phyloP scores from a whole-genome alignment of 768 basidiomycete species.

The Hysterangium stoloniferum region DNA sequence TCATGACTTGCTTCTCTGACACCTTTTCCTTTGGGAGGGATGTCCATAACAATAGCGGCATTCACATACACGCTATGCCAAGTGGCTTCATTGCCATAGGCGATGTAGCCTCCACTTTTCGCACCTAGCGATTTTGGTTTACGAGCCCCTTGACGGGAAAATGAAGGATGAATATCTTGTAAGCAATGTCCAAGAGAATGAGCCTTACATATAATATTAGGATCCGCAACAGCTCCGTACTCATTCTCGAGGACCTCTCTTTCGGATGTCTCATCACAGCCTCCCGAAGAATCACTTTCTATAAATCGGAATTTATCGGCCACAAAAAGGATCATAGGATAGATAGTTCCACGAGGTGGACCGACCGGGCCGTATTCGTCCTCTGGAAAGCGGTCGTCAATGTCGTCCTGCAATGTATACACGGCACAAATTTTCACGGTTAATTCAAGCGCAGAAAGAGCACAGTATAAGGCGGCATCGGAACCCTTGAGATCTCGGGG shows the following conservation, averaged over 20 bases:
- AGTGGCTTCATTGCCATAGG: not conserved
- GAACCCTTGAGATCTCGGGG: conserved; percentile 1
- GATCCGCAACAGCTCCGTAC: not conserved
- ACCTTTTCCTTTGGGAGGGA: too few species aligned
- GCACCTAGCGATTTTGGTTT: not conserved
- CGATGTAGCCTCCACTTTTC: not conserved
- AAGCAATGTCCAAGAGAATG: not conserved
- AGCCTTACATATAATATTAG: not conserved
- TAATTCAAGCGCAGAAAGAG: not conserved
- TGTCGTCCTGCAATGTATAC: not conserved
- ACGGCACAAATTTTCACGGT: not conserved
- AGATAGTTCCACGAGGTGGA: too few species aligned
- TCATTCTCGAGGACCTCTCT: not conserved
- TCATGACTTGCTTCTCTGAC: too few species aligned
- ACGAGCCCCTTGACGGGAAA: not conserved
- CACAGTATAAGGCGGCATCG: not conserved
- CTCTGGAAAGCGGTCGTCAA: not conserved
- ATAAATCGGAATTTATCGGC: not conserved
- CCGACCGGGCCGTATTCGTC: not conserved
- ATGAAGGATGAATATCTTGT: not conserved
- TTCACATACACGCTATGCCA: not conserved
- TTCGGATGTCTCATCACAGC: not conserved
- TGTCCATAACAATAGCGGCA: too few species aligned
- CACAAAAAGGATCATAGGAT: not conserved
- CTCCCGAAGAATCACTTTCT: too few species aligned